A percentile compares a stretch with the other conserved stretches of the same genome.
phyloP scores from a whole-genome alignment of 2,329 filamentous ascomycete species.

The Fusarium paranaense region DNA sequence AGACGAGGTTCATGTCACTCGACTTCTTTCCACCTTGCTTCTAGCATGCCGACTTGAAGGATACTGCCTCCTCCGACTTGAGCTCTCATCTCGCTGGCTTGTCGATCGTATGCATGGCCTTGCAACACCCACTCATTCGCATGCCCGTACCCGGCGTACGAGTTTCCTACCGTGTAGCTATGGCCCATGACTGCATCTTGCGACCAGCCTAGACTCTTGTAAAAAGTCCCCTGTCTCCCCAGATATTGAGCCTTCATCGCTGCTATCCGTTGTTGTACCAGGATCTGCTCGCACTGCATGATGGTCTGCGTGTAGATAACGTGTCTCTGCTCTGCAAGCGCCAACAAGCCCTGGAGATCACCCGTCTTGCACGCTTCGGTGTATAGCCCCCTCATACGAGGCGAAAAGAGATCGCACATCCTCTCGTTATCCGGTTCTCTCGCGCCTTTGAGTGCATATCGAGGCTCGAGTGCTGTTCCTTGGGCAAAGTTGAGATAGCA shows the following conservation, averaged over 20 bases:
- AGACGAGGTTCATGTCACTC: slow-evolving; percentile 40
- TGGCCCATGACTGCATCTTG: slow-evolving; percentile 31
- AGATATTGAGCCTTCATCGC: slow-evolving; percentile 42
- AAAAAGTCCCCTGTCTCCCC: slow-evolving; percentile 42
- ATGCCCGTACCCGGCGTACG: slow-evolving; percentile 48
- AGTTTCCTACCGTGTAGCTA: slow-evolving; percentile 44
- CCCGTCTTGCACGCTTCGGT: slow-evolving; percentile 42
- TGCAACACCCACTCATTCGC: slow-evolving; percentile 46
- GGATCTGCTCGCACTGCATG: slow-evolving; percentile 39
- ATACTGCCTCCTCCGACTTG: slow-evolving; percentile 17
- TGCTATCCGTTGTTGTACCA: slow-evolving; percentile 41
- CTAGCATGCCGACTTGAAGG: slow-evolving; percentile 44
- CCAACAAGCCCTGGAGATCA: slow-evolving; percentile 43
- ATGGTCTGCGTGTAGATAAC: slow-evolving; percentile 49
- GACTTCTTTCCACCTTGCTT: slow-evolving; percentile 50
- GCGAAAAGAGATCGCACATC: slow-evolving; percentile 54
- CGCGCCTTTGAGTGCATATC: slow-evolving; percentile 45
- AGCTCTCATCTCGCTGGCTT: slow-evolving; percentile 39
- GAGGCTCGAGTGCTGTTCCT: slow-evolving; percentile 42
- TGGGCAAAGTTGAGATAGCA: slow-evolving; percentile 51
- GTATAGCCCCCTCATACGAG: slow-evolving; percentile 52
- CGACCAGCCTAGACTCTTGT: slow-evolving; percentile 38
- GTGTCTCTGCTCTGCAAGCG: slow-evolving; percentile 40
- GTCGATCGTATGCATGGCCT: slow-evolving; percentile 47
- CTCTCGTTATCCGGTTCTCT: slow-evolving; percentile 20